Percentiles rank a stretch among this genome's conserved stretches.
Evolutionary conservation across 2,329 filamentous ascomycete species (phyloP).

Genomic region (Calonectria henricotiae): DNA sequence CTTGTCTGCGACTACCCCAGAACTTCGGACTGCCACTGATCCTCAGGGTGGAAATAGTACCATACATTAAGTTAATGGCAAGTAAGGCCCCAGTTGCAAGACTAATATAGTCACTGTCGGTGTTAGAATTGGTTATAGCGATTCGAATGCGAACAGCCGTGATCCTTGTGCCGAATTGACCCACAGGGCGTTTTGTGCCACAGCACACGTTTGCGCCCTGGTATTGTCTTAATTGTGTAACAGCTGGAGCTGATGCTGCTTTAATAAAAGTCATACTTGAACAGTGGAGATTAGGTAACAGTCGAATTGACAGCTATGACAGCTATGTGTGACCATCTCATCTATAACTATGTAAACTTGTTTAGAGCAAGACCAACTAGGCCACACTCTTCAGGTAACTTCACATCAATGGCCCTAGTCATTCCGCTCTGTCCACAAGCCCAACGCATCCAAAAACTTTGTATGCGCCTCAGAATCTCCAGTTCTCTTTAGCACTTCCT

Average conservation of each 20-base stretch:
- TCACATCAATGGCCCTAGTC: neutral
- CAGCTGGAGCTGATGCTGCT: neutral
- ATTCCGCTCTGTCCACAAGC: conserved; percentile 39
- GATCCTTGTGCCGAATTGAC: neutral
- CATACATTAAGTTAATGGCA: conserved; percentile 4
- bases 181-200: neutral
- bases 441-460: conserved; percentile 34
- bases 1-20: conserved; percentile 3
- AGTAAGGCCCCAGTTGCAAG: conserved; percentile 6
- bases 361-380: too few species aligned
- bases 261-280: too few species aligned
- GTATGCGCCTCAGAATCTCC: conserved; percentile 31
- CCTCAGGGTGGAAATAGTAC: conserved; percentile 19
- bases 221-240: neutral
- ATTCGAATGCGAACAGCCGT: conserved; percentile 6
- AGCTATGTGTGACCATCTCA: too few species aligned
- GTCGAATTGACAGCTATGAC: too few species aligned
- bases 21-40: conserved; percentile 15
- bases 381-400: neutral
- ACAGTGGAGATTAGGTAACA: too few species aligned
- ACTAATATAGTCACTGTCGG: conserved; percentile 1
- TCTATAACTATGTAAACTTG: neutral
- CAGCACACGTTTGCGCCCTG: neutral
- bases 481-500: conserved; percentile 37
- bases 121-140: conserved; percentile 14